Base-by-base conservation (phyloP, 208 protist species). In the Trypanosoma caninum region DNA sequence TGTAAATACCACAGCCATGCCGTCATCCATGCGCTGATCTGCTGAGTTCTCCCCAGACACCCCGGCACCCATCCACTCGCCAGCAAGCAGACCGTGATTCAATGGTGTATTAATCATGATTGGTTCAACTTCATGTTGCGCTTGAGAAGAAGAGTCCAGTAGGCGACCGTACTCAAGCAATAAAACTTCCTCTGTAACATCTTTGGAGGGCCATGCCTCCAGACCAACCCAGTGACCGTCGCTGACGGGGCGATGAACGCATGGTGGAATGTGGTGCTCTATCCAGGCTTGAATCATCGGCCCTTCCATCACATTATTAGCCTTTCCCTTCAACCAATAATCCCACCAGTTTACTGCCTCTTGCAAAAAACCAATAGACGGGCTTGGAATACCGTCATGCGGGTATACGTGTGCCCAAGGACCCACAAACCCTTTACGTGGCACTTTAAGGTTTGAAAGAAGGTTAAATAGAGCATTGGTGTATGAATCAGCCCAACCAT, bases 321-420 rank as follows among this genome's bases (percentile, higher is more conserved):
- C 47, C 46, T 42, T 59, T 1, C 65, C 65, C 50, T 78, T 79
- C 46, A 79, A 61, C 65, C 69, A 87, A 47, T 57, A 40, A 47
- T 83, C 74, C 71, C 80, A 87, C 80, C 80, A 87, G 41, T 73
- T 33, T 27, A 53, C 73, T 5, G 80, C 76, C 8, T 69, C 76
- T 31, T 78, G 76, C 52, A 87, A 63, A 58, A 83, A 87, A 60
- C 80, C 82, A 64, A 82, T 83, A 41, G 61, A 57, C 5, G 80
- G 76, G n/a, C 55, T 33, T 35, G 80, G 80, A 10, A 62, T 51
- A 50, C 76, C 76, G 62, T 83, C 80, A 55, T 87, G 76, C 30
- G 80, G 76, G 61, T 83, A 87, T n/a, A 64, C 65, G 56, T 87
- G 80, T 52, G 65, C 69, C 80, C 76, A 83, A n/a, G 80, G 80